Evolutionary conservation across 768 basidiomycete species (phyloP).

Genomic region (Lactarius evosmus): DNA sequence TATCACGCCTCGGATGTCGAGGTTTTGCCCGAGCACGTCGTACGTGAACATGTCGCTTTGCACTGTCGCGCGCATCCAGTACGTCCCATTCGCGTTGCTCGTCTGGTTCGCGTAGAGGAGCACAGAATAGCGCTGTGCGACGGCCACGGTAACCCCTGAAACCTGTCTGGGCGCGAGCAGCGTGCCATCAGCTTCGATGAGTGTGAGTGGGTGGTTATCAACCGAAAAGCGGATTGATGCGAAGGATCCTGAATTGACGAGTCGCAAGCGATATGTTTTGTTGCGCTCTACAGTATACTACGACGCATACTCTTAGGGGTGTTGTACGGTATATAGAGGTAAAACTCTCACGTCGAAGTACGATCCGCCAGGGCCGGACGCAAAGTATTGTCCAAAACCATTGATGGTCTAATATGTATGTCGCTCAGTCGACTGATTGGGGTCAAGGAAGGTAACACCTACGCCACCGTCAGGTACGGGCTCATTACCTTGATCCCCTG

Average conservation of each 20-base stretch:
- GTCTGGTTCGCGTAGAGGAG: constrained; percentile 43
- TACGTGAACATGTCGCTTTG: constrained; percentile 38
- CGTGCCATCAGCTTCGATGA: constrained; percentile 50
- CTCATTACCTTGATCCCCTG: constrained; percentile 35
- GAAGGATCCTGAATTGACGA: constrained; percentile 49
- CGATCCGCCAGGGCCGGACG: constrained; percentile 31
- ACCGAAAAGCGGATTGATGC: constrained; percentile 45
- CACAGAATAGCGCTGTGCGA: constrained; percentile 52
- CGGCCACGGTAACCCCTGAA: constrained; percentile 40
- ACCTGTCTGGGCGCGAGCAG: constrained; percentile 40
- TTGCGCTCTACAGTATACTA: constrained; percentile 39
- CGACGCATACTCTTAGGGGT: constrained; percentile 27
- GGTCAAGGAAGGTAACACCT: constrained; percentile 7
- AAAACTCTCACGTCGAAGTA: constrained; percentile 32
- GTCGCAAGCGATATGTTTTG: constrained; percentile 45
- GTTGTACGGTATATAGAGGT: not conserved
- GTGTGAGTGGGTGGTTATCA: constrained; percentile 44
- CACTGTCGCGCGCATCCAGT: constrained; percentile 42
- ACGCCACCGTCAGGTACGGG: constrained; percentile 37
- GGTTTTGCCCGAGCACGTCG: constrained; percentile 21
- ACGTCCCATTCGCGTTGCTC: constrained; percentile 35
- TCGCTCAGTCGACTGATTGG: not conserved
- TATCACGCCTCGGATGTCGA: constrained; percentile 24
- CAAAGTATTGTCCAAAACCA: constrained; percentile 35
- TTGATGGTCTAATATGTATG: constrained; percentile 32